Evolutionary conservation across 805 yeast species (phyloP).

Genomic region (Candida peoriensis): DNA sequence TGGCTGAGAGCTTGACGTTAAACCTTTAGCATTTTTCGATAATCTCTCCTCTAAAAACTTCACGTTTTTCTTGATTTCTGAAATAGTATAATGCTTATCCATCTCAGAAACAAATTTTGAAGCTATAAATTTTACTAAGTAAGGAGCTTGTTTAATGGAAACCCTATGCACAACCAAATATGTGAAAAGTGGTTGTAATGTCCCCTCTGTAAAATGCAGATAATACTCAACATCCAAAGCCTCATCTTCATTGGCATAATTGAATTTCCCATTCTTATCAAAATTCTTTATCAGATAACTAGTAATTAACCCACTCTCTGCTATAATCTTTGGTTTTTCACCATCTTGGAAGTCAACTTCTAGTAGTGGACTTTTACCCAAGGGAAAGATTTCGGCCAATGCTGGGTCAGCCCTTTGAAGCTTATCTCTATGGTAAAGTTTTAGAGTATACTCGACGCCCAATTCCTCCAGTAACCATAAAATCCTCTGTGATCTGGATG

Average conservation of each 20-base stretch:
- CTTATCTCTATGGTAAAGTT: conserved; percentile 45
- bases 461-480: conserved; percentile 64
- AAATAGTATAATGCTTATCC: conserved; percentile 42
- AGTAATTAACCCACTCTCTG: conserved; percentile 59
- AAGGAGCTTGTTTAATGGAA: conserved; percentile 38
- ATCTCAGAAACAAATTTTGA: conserved; percentile 39
- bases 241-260: conserved; percentile 34
- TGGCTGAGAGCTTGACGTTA: no score
- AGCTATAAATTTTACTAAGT: conserved; percentile 41
- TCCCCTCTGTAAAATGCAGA: conserved; percentile 57
- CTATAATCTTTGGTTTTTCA: conserved; percentile 29
- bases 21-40: conserved; percentile 24
- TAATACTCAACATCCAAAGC: conserved; percentile 43
- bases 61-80: conserved; percentile 38
- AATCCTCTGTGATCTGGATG: conserved; percentile 57
- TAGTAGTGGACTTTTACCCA: conserved; percentile 60
- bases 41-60: conserved; percentile 37
- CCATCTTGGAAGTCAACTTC: conserved; percentile 36
- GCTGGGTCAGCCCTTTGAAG: conserved; percentile 45
- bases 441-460: conserved; percentile 47
- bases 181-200: conserved; percentile 46
- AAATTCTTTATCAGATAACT: conserved; percentile 46
- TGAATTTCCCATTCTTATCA: conserved; percentile 37
- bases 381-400: conserved; percentile 48
- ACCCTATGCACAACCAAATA: conserved; percentile 33